Base-by-base conservation (phyloP, 805 yeast genomes). In the Candida vaughaniae region DNA sequence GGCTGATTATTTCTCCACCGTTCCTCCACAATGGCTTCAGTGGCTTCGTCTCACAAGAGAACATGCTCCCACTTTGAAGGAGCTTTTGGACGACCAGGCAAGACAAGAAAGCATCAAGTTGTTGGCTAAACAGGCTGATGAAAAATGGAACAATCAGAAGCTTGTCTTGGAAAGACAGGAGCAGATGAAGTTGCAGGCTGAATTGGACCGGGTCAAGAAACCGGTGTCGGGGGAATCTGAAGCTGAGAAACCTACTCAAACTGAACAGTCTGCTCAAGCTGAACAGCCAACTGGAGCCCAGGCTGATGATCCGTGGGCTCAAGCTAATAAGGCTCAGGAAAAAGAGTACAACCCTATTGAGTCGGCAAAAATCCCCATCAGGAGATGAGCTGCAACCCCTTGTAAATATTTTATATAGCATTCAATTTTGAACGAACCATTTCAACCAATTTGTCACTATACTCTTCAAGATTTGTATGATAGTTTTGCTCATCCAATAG, bases 1-100 rank as follows among this genome's bases (percentile, higher is more conserved):
- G 30, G 76, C 73, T 5, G 84, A 81, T 43, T 81, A 82, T 45
- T 78, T 77, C 46, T 56, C 67, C 5, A 75, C 78, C 12, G 77
- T 72, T 3, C 80, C 80, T 12, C 77, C 88, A 11, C 87, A 79
- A 50, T 86, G 95, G 95, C 65, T 75, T 25, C 90, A 82, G 54
- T 86, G 95, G 95, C 69, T 87, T 15, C 60, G 91, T 36, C 66
- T 76, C 47, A 78, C 85, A 2, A 67, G 93, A 33, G 58, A 65
- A 1, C 52, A 59, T 2, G 70, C 80, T 5, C 95, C 95, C 0
- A 66, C 80, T 0, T 49, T 86, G 15, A 64, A 71, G 25, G 95
- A 86, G 43, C 69, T 86, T 26, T 46, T 71, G 1, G 62, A 60
- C 2, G 95, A 86, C 47, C 67, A 77, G 48, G 50, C 63, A 20